Percentiles rank a stretch among this genome's conserved stretches.
Conservation (phyloP, 2,329 filamentous ascomycete species). For the Alternaria sp. region DNA sequence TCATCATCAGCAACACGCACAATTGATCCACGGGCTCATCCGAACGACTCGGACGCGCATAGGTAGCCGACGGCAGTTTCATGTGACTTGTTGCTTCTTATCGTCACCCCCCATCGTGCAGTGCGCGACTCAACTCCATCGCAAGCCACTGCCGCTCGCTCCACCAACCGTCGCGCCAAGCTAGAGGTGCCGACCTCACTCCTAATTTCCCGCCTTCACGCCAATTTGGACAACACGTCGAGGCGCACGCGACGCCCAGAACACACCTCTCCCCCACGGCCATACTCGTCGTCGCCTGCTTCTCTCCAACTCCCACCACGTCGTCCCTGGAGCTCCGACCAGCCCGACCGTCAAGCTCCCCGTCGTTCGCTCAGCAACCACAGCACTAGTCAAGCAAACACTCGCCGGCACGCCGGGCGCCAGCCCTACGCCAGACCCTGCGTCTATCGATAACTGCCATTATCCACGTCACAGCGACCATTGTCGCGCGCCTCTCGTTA, state of each 20-base stretch:
- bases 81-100: constrained; percentile 6
- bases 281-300: constrained; percentile 12
- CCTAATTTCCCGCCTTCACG: constrained; percentile 47
- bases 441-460: constrained; percentile 34
- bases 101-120: constrained; percentile 15
- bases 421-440: constrained; percentile 25
- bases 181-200: constrained; percentile 34
- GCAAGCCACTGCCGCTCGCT: constrained; percentile 40
- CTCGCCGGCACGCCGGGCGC: constrained; percentile 26
- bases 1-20: constrained; percentile 12
- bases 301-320: constrained; percentile 2
- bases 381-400: constrained; percentile 13
- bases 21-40: constrained; percentile 5
- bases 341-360: neutral
- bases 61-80: constrained; percentile 5
- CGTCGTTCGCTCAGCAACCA: constrained; percentile 28
- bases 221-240: constrained; percentile 34
- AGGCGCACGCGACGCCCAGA: constrained; percentile 30
- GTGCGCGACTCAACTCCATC: constrained; percentile 24
- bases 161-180: constrained; percentile 46
- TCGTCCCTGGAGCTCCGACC: neutral
- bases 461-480: constrained; percentile 24
- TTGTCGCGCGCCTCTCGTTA: constrained; percentile 30
- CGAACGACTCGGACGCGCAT: constrained; percentile 3
- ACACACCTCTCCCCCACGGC: constrained; percentile 6